phyloP scores from a whole-genome alignment of 176 grass and related monocot genomes.

The Hordeum vulgare region DNA sequence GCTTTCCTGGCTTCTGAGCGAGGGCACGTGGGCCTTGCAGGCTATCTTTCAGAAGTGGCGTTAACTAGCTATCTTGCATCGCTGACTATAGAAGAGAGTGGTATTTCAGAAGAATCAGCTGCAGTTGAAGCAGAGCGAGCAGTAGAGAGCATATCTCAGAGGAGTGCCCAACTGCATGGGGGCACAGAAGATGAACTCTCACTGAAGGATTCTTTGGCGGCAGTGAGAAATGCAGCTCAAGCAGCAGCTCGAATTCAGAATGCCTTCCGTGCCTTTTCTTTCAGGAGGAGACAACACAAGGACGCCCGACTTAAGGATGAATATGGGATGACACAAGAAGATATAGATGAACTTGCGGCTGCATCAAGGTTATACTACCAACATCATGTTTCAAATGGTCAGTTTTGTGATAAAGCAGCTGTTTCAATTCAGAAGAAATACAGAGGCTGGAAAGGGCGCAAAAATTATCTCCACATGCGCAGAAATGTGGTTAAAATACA shows the following conservation, averaged over 20 bases:
- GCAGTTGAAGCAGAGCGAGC: conserved; percentile 52
- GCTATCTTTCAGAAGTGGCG: conserved; percentile 80
- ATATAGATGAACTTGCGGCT: conserved; percentile 77
- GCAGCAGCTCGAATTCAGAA: conserved; percentile 94
- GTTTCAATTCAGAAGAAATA: conserved; percentile 95
- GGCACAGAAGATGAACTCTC: conserved; percentile 83
- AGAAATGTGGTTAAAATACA: conserved; percentile 93
- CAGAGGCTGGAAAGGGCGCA: conserved; percentile 91
- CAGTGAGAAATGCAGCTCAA: conserved; percentile 91
- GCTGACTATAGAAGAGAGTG: conserved; percentile 60
- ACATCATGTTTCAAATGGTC: conserved; percentile 37
- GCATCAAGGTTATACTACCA: conserved; percentile 47
- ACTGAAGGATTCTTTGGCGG: conserved; percentile 87
- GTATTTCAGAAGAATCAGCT: conserved; percentile 61
- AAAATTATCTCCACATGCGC: conserved; percentile 67
- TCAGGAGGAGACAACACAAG: conserved; percentile 72
- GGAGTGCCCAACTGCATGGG: conserved; percentile 42
- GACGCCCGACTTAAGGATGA: conserved; percentile 46
- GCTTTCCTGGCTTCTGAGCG: conserved; percentile 82
- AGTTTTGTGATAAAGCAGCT: conserved; percentile 85
- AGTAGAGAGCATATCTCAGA: conserved; percentile 65
- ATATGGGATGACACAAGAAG: conserved; percentile 89
- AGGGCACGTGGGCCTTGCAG: conserved; percentile 79
- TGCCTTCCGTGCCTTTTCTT: conserved; percentile 93
- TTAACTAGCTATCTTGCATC: conserved; percentile 82